phyloP scores from a whole-genome alignment of 768 basidiomycete species.

The Clavulina sp. region DNA sequence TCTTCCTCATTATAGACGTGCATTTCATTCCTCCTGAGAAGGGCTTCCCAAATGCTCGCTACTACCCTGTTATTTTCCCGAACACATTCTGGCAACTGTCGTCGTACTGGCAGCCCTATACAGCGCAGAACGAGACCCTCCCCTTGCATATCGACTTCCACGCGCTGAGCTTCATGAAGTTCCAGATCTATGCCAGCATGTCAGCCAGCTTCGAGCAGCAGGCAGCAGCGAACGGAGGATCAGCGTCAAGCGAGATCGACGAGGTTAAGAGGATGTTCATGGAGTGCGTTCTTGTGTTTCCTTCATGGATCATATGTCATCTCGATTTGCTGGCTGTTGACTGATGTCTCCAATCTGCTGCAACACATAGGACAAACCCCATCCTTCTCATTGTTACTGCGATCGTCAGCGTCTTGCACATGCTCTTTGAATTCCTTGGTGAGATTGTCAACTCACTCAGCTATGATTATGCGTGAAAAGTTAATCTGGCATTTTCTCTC shows the following conservation, averaged over 20 bases:
- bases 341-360: too few relatives aligned
- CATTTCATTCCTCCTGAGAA: slow-evolving; percentile 40
- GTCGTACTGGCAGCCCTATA: slow-evolving; percentile 49
- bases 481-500: slow-evolving; percentile 46
- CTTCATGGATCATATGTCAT: too few relatives aligned
- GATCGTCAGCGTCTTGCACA: slow-evolving; percentile 72
- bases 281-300: too few relatives aligned
- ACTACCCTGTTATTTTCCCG: slow-evolving; percentile 71
- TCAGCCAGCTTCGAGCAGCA: slow-evolving; percentile 77
- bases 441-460: slow-evolving; percentile 1
- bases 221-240: slow-evolving; percentile 26
- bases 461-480: not conserved
- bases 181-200: slow-evolving; percentile 73
- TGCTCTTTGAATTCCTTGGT: slow-evolving; percentile 26
- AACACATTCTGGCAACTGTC: slow-evolving; percentile 75
- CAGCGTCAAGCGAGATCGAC: slow-evolving; percentile 62
- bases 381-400: slow-evolving; percentile 25
- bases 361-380: not conserved
- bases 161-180: slow-evolving; percentile 74
- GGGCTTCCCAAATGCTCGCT: slow-evolving; percentile 46
- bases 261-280: slow-evolving; percentile 90
- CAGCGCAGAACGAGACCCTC: slow-evolving; percentile 53
- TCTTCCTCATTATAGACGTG: slow-evolving; percentile 31
- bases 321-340: slow-evolving; percentile 14
- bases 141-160: slow-evolving; percentile 73